Evolutionary conservation across 305 asterid species (phyloP).

Genomic region (Petunia hybrid): DNA sequence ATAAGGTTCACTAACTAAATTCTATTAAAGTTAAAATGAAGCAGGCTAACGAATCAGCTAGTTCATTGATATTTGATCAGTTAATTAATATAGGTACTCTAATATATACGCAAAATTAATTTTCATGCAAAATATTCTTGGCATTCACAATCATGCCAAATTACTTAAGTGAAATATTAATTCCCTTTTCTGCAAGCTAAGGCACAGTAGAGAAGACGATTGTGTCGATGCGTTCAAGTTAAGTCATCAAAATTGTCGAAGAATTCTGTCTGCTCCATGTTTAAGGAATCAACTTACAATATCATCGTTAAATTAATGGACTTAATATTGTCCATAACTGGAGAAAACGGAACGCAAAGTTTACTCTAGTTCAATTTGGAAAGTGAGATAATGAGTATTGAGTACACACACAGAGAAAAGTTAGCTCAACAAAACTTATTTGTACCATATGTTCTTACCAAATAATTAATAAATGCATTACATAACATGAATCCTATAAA

Average conservation of each 20-base stretch:
- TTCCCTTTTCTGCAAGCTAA: not conserved
- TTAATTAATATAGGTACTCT: not conserved
- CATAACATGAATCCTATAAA: no score
- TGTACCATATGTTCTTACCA: no score
- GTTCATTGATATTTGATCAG: not conserved
- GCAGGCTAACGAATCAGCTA: slow-evolving; percentile 10
- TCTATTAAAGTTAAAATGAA: not conserved
- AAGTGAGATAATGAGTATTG: no score
- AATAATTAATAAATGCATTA: no score
- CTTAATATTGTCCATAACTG: not conserved
- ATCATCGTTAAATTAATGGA: not conserved
- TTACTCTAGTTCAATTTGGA: not conserved
- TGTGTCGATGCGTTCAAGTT: not conserved
- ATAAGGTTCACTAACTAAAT: not conserved
- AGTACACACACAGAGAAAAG: no score
- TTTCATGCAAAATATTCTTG: not conserved
- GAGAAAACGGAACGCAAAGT: not conserved
- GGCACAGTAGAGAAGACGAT: not conserved
- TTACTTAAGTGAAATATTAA: not conserved
- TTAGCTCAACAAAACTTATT: no score
- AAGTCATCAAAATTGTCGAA: not conserved
- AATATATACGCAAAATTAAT: not conserved
- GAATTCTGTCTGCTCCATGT: not conserved
- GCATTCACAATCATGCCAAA: not conserved
- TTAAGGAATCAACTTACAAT: not conserved